Base-by-base conservation (phyloP, 2,329 filamentous ascomycete genomes). In the Acarospora socialis region DNA sequence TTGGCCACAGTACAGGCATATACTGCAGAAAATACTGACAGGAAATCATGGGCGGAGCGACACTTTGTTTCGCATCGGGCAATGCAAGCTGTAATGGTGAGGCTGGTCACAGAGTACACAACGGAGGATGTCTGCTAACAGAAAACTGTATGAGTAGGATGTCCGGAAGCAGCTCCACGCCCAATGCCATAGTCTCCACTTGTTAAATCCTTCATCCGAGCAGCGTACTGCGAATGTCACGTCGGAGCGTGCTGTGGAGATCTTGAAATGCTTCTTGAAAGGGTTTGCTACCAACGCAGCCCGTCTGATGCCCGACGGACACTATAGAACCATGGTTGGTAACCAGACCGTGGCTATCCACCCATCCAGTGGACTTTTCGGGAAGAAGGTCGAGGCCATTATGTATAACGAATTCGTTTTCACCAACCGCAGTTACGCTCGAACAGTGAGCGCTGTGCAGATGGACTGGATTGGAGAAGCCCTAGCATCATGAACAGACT, bases 321-420 rank as follows among this genome's bases (percentile, higher is more conserved):
- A 65, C 43, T 77, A 76, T 43, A 66, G 65, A 37, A 77, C 72
- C 0, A 55, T 75, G 15, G 55, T 68, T 5, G 69, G 70, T 13
- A 73, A 73, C 39, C 71, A 77, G 49, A 63, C 61, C 0, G 70
- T 77, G 1, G 63, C 70, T 1, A 73, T 77, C 22, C 73, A 77
- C 36, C 71, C 71, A 1, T 67, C 65, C 5, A 73, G 68, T 37
- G 68, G 71, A 9, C 49, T 76, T 5, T 72, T 70, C 44, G 68
- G 69, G 13, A 65, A 65, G 45, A 70, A 68, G 41, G 58, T 71
- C 4, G 70, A 74, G 50, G 72, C 68, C 2, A 71, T 77, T 32
- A 58, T 77, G 48, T 77, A 73, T 44, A 72, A 68, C 37, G 72
- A 77, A 48, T 75, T 72, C 49, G 69, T 77, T 3, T 77, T 70